Base-by-base conservation (phyloP, 2,329 filamentous ascomycete genomes). In the Trichoderma breve region DNA sequence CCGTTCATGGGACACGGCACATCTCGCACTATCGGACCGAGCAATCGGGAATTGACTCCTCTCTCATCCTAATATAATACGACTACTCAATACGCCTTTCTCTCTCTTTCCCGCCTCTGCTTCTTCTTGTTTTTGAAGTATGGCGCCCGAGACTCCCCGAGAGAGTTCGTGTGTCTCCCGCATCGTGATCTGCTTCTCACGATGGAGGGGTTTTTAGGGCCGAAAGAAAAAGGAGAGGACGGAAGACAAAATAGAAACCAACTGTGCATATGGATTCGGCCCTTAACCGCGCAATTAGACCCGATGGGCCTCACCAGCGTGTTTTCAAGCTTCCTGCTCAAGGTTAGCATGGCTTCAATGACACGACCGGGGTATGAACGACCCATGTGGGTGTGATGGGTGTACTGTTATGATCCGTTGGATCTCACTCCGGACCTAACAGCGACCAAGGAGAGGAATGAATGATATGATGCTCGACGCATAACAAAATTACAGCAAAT, bases 321-420 rank as follows among this genome's bases (percentile, higher is more conserved):
- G 3, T 34, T 69, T 69, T 30, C 66, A 69, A 69, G 66, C 66
- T 69, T 69, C 66, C 66, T 47, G 55, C 66, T 69, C 66, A 60
- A 69, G 66, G 66, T n/a, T 69, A 69, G 66, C 36, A 69, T 69
- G 36, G 34, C 53, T 60, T 60, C n/a, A 28, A 14, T 28, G 55
- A 47, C n/a, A 34, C 21, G 55, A 51, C 66, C 34, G 34, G 66
- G 66, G 65, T 69, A 9, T 30, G 36, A 30, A 51, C 11, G 12
- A 34, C 32, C 30, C 57, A 32, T 21, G 28, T 9, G 47, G 47
- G 47, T 53, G 47, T 51, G 43, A n/a, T 32, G 28, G 55, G n/a
- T 58, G 55, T 32, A 15, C 28, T 30, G 28, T 30, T 18, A 21
- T 60, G 57, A 11, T 30, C 14, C 18, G n/a, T 60, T 53, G 47